Conservation (phyloP, 1,139 yeast genomes). For the Sugiyamaella castrensis region DNA sequence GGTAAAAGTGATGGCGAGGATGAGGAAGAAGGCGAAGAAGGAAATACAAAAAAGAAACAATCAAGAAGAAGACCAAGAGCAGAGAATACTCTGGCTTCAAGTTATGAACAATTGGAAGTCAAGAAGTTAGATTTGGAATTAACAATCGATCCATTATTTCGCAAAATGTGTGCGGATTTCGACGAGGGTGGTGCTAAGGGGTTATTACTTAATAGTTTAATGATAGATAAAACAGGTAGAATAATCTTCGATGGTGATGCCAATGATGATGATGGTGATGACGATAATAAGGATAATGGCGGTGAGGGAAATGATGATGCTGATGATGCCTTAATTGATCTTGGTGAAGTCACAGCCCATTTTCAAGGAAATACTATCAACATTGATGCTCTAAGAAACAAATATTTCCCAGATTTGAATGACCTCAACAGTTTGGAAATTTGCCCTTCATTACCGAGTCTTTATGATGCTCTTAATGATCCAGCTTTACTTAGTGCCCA, state of each 20-base stretch:
- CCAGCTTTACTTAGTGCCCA: conserved; percentile 27
- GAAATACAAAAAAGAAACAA: conserved; percentile 18
- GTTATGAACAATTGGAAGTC: conserved; percentile 59
- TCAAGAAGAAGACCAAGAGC: conserved; percentile 27
- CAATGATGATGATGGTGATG: conserved; percentile 27
- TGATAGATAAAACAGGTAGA: conserved; percentile 55
- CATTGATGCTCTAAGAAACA: conserved; percentile 18
- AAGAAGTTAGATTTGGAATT: conserved; percentile 75
- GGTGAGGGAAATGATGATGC: conserved; percentile 28
- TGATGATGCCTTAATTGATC: conserved; percentile 14
- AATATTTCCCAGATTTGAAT: conserved; percentile 27
- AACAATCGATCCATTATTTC: conserved; percentile 82
- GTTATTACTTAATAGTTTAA: conserved; percentile 66
- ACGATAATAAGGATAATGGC: conserved; percentile 26
- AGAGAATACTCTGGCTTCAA: conserved; percentile 49
- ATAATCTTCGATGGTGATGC: conserved; percentile 56
- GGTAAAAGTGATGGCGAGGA: conserved; percentile 32
- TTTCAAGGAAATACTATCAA: conserved; percentile 24
- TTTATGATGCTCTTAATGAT: conserved; percentile 58
- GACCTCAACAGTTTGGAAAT: conserved; percentile 45
- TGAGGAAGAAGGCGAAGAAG: conserved; percentile 30
- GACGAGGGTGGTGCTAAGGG: conserved; percentile 96
- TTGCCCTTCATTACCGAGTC: conserved; percentile 62
- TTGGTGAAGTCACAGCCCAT: conserved; percentile 21
- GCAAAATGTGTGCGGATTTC: conserved; percentile 84